Evolutionary conservation across 352 stramenopile species (phyloP).

Genomic region (Phytopythium montanum): DNA sequence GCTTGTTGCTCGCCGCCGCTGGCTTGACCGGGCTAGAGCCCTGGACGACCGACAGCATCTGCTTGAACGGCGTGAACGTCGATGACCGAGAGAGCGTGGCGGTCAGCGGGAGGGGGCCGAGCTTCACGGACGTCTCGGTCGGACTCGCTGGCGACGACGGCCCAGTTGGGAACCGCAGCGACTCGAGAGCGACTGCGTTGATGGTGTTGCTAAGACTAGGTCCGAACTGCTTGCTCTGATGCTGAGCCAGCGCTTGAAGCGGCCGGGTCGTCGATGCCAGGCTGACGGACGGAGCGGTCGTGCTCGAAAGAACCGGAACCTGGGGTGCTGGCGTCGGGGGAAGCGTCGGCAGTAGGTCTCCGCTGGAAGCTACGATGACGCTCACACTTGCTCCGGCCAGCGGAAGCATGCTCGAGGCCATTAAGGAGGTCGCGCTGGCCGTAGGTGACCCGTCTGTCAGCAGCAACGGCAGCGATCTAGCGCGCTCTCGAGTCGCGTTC

Average conservation of each 20-base stretch:
- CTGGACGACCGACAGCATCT: not conserved
- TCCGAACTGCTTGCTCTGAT: slow-evolving; percentile 3
- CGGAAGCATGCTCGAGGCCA: not conserved
- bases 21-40: not conserved
- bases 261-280: not conserved
- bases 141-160: not conserved
- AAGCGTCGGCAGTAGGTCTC: not conserved
- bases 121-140: not conserved
- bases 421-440: not conserved
- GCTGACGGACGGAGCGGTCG: not conserved
- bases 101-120: not conserved
- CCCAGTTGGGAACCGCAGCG: not conserved
- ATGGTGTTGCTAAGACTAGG: not conserved
- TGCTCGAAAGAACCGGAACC: not conserved
- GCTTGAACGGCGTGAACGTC: not conserved
- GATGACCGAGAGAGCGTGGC: not conserved
- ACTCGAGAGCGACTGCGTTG: not conserved
- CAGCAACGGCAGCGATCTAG: slow-evolving; percentile 2
- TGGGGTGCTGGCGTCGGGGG: not conserved
- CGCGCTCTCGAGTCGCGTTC: not conserved
- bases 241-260: not conserved
- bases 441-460: not conserved
- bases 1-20: not conserved
- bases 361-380: not conserved
- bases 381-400: not conserved